Base-by-base conservation (phyloP, 306 rosid genomes). In the Trichosanthes truncata region DNA sequence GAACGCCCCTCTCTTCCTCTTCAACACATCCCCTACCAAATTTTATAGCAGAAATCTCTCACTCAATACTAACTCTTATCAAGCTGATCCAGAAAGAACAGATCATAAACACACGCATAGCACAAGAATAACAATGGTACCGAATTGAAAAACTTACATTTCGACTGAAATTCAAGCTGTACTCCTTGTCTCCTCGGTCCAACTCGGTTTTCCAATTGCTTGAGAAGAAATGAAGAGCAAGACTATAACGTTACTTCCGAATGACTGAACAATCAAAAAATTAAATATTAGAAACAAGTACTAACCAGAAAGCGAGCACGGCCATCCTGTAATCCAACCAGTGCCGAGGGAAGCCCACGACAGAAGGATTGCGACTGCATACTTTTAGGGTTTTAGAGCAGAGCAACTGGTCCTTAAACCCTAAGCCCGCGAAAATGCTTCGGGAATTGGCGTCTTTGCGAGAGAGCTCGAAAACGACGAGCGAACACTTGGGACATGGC, bases 311-410 rank as follows among this genome's bases (percentile, higher is more conserved):
- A 74, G 40, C 81, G 86, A 17, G 68, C n/a, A 17, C 66, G 84
- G 57, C 15, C 56, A 36, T 48, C 69, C 4, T 81, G 83, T 13
- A 51, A 81, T 29, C 76, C 48, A 73, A 83, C 0, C 26, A 85
- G 52, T 62, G 78, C 80, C 35, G 86, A 78, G 62, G 89, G 82
- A 84, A 83, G 86, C 53, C 88, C 84, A 26, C 76, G 78, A 77
- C 87, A 90, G 76, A 85, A 79, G 40, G 84, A 82, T 77, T 84
- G 89, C 33, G 84, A 78, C 74, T 76, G 84, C 93, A 90, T 88
- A 49, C 0, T 1, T 40, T 49, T 57, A 43, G 79, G 77, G 80
- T 59, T 79, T 84, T 79, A 82, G 89, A 86, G 89, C 82, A 86
- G 84, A 71, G 80, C 74, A 51, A 21, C 63, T 14, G 15, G 33